Base-by-base conservation (phyloP, 2,329 filamentous ascomycete genomes). In the Diaporthe amygdali region DNA sequence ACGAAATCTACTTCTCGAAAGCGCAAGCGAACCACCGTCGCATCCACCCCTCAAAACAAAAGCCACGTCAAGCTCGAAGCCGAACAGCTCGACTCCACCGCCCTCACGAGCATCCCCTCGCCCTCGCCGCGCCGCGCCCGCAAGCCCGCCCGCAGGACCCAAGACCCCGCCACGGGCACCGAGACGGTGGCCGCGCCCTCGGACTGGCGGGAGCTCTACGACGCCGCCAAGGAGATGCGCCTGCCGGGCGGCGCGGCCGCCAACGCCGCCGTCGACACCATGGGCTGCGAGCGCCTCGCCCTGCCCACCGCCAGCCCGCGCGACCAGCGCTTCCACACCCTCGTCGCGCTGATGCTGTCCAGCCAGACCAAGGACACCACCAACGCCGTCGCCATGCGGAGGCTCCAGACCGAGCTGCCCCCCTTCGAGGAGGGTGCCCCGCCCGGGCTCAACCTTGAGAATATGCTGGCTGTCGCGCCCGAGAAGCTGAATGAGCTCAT, bases 321-420 rank as follows among this genome's bases (percentile, higher is more conserved):
- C 71, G 88, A 89, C 78, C 90, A 91, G 79, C 89, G 95, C 8
- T 95, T 97, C 76, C 95, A 98, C 78, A 97, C 94, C 3, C 88
- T 98, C 37, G 87, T 97, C 47, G 90, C 95, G 17, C 86, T 98
- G 73, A 97, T 98, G 95, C 88, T 98, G 41, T 96, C 93, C 44
- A 94, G 92, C 63, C 95, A 98, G 84, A 98, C 95, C 12, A 97
- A 97, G 80, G 95, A 98, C 81, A 96, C 94, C 1, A 93, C 96
- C 70, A 97, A 93, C 30, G 93, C 94, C 0, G 92, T 90, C 17
- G 94, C 93, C 8, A 97, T 98, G 91, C 87, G 87, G 77, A 89
- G 90, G 27, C 85, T 98, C 72, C 93, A 97, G 82, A 90, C 90
- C 5, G 91, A 94, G 76, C 89, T 97, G 75, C 88, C 86, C 81